Conservation (phyloP, 2,329 filamentous ascomycete genomes). For the Fusarium sublunatum region DNA sequence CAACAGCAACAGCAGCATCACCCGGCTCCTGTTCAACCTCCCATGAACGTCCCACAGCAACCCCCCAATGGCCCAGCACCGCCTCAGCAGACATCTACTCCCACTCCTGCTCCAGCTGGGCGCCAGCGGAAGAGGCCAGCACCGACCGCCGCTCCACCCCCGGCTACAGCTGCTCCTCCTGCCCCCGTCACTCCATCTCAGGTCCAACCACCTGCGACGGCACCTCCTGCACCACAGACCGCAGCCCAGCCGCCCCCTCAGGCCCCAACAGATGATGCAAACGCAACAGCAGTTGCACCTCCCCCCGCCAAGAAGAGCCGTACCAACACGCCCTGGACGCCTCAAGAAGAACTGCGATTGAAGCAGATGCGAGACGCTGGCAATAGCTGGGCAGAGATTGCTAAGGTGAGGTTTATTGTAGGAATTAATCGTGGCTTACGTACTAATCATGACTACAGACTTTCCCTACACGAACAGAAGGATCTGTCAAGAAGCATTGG, state of each 20-base stretch:
- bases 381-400: conserved; percentile 97
- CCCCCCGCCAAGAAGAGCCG: conserved; percentile 87
- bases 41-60: conserved; percentile 59
- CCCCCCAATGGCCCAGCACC: conserved; percentile 49
- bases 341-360: conserved; percentile 88
- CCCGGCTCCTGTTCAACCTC: conserved; percentile 48
- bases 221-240: conserved; percentile 48
- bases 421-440: conserved; percentile 6
- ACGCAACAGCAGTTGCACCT: conserved; percentile 50
- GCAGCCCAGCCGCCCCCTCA: conserved; percentile 46
- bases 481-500: conserved; percentile 99
- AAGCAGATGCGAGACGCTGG: conserved; percentile 95
- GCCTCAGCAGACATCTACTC: conserved; percentile 53
- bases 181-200: conserved; percentile 50
- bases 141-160: conserved; percentile 54
- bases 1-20: conserved; percentile 53
- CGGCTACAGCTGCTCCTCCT: conserved; percentile 50
- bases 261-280: conserved; percentile 48
- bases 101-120: conserved; percentile 53
- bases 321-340: conserved; percentile 99
- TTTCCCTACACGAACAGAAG: conserved; percentile 92
- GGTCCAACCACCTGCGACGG: conserved; percentile 48
- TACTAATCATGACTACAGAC: conserved; percentile 66
- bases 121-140: conserved; percentile 58
- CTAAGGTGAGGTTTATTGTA: conserved; percentile 78